Evolutionary conservation across 495 filamentous ascomycete genomes (phyloP).

Genomic region (Beverwykella pulmonaria): DNA sequence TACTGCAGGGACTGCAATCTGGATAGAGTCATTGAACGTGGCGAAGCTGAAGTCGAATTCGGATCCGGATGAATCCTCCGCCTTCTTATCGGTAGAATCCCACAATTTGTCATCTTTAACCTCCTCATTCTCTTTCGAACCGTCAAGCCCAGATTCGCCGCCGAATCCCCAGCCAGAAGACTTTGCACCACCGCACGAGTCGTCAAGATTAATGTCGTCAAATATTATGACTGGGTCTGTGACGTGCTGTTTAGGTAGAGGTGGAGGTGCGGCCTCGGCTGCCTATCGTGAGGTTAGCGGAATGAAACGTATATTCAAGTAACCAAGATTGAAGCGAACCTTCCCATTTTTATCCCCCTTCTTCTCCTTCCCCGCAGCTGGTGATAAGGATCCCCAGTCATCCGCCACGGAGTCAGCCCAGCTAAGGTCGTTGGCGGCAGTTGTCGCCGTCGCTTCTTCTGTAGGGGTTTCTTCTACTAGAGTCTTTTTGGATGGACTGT

Average conservation of each 20-base stretch:
- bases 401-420: constrained; percentile 34
- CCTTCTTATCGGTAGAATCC: constrained; percentile 35
- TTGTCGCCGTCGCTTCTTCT: constrained; percentile 45
- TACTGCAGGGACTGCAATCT: not conserved
- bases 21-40: constrained; percentile 8
- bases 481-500: constrained; percentile 1
- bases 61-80: constrained; percentile 28
- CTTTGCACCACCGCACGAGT: constrained; percentile 2
- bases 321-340: constrained; percentile 25
- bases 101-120: constrained; percentile 32
- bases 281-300: constrained; percentile 31
- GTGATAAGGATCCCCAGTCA: constrained; percentile 43
- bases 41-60: constrained; percentile 38
- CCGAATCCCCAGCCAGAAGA: constrained; percentile 32
- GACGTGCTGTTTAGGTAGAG: constrained; percentile 29
- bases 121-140: constrained; percentile 13
- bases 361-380: constrained; percentile 38
- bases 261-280: constrained; percentile 36
- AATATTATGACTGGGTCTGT: constrained; percentile 34
- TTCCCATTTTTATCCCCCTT: constrained; percentile 42
- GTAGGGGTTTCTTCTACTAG: constrained; percentile 6
- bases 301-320: constrained; percentile 27
- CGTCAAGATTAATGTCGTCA: constrained; percentile 38
- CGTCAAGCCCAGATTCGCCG: not conserved
- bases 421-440: constrained; percentile 21